Conservation (phyloP, 2,329 filamentous ascomycete species). For the Elsinoe necatrix region DNA sequence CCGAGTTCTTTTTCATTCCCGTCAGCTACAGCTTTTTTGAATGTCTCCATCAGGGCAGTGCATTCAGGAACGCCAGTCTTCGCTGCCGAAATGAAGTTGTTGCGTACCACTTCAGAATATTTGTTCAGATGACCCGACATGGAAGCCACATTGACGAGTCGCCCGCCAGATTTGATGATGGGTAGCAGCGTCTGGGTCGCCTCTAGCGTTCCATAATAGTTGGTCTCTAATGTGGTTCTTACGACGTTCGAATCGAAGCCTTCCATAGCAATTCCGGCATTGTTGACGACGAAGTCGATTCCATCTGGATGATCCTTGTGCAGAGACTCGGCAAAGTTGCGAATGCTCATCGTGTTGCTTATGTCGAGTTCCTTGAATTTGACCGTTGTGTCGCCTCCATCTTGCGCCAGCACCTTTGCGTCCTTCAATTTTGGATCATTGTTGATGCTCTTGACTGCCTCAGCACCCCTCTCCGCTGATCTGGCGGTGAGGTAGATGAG, state of each 20-base stretch:
- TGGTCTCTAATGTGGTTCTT: slow-evolving; percentile 41
- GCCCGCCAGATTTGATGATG: slow-evolving; percentile 37
- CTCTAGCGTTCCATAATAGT: slow-evolving; percentile 46
- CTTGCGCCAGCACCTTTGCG: slow-evolving; percentile 37
- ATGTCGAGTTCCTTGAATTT: slow-evolving; percentile 44
- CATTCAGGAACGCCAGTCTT: slow-evolving; percentile 37
- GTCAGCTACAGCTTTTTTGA: slow-evolving; percentile 38
- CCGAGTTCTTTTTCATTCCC: slow-evolving; percentile 41
- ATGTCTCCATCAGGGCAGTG: slow-evolving; percentile 43
- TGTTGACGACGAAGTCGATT: slow-evolving; percentile 48
- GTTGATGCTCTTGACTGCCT: slow-evolving; percentile 38
- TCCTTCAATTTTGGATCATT: slow-evolving; percentile 38
- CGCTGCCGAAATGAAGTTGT: slow-evolving; percentile 35
- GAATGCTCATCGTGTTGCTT: slow-evolving; percentile 37
- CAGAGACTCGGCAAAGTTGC: slow-evolving; percentile 35
- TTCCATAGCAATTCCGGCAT: slow-evolving; percentile 42
- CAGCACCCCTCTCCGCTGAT: slow-evolving; percentile 40
- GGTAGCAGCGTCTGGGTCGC: slow-evolving; percentile 40
- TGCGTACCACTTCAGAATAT: slow-evolving; percentile 37
- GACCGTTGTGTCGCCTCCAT: slow-evolving; percentile 41
- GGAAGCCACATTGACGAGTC: slow-evolving; percentile 44
- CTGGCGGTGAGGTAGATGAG: slow-evolving; percentile 48
- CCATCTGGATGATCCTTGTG: slow-evolving; percentile 40
- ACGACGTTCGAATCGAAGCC: slow-evolving; percentile 43
- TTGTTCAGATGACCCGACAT: slow-evolving; percentile 38